A percentile compares a stretch with the other conserved stretches of the same genome.
phyloP scores from a whole-genome alignment of 139 green algal species.

The Picochlorum costavermella region DNA sequence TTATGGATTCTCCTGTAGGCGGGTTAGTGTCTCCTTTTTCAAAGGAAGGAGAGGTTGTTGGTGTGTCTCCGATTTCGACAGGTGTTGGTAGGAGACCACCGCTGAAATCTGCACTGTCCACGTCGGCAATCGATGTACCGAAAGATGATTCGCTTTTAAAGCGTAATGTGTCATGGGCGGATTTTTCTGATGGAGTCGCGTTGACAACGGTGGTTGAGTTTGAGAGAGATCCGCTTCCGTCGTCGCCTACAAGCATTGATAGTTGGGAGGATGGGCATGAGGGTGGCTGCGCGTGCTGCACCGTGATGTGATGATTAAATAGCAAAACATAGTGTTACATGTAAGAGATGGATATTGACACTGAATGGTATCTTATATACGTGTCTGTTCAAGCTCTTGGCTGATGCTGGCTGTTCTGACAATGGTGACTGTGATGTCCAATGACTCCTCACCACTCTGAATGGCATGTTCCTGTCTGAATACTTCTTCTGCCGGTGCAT shows the following conservation, averaged over 20 bases:
- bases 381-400: not conserved
- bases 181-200: constrained; percentile 7
- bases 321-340: not conserved
- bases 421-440: too few relatives aligned
- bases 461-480: too few relatives aligned
- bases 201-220: constrained; percentile 7
- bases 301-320: not conserved
- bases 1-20: too few relatives aligned
- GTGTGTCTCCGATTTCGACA: too few relatives aligned
- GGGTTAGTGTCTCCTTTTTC: too few relatives aligned
- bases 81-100: not conserved
- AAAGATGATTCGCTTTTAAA: not conserved
- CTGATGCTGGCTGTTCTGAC: too few relatives aligned
- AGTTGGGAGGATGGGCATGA: constrained; percentile 8
- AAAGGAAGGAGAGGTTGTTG: too few relatives aligned
- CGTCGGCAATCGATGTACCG: not conserved
- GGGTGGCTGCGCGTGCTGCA: constrained; percentile 1
- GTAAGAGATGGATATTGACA: not conserved
- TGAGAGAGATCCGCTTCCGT: not conserved
- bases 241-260: constrained; percentile 1
- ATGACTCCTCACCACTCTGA: not conserved
- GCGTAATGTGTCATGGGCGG: constrained; percentile 13
- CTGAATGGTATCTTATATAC: not conserved
- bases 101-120: not conserved
- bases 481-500: too few relatives aligned